Evolutionary conservation across 2,329 filamentous ascomycete species (phyloP).

Genomic region (Microdochium bolleyi): DNA sequence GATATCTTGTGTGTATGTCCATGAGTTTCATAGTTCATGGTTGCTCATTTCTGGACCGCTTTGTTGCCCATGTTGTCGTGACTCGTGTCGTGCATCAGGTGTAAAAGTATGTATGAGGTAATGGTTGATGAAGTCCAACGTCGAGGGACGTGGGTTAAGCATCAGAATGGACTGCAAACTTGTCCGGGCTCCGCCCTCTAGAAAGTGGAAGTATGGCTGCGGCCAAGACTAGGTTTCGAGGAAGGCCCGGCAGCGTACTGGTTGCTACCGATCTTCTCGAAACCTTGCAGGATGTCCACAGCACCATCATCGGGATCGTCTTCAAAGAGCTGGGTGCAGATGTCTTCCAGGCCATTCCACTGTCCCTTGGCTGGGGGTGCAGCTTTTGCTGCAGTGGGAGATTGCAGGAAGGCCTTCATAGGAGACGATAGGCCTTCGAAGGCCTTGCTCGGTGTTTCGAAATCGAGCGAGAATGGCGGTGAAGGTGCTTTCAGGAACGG

Average conservation of each 20-base stretch:
- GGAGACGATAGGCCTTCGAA: slow-evolving; percentile 48
- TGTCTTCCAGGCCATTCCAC: slow-evolving; percentile 37
- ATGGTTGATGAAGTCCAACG: background rate
- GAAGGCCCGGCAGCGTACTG: background rate
- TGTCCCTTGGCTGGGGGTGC: slow-evolving; percentile 32
- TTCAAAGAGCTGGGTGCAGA: slow-evolving; percentile 45
- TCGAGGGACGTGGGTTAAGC: too few relatives aligned
- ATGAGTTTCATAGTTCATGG: background rate
- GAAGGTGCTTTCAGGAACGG: slow-evolving; percentile 41
- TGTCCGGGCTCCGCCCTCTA: slow-evolving; percentile 9
- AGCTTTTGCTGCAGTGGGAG: slow-evolving; percentile 26
- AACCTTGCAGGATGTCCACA: slow-evolving; percentile 68
- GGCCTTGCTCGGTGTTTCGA: slow-evolving; percentile 51
- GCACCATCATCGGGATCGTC: slow-evolving; percentile 53
- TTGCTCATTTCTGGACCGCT: background rate
- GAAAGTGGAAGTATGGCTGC: slow-evolving; percentile 27
- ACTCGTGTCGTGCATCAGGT: background rate
- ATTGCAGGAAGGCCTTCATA: slow-evolving; percentile 39
- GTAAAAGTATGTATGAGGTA: background rate
- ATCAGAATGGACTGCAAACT: too few relatives aligned
- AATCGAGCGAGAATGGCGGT: slow-evolving; percentile 26
- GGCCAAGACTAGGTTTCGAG: slow-evolving; percentile 25
- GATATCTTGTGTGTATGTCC: slow-evolving; percentile 10
- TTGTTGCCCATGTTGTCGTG: background rate
- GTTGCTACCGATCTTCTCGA: slow-evolving; percentile 60